A percentile compares a stretch with the other conserved stretches of the same genome.
These are phyloP conservation scores for Pyricularia grisea DNA, from an alignment of 2,329 filamentous ascomycete species.

Conservation along the genomic window DNA sequence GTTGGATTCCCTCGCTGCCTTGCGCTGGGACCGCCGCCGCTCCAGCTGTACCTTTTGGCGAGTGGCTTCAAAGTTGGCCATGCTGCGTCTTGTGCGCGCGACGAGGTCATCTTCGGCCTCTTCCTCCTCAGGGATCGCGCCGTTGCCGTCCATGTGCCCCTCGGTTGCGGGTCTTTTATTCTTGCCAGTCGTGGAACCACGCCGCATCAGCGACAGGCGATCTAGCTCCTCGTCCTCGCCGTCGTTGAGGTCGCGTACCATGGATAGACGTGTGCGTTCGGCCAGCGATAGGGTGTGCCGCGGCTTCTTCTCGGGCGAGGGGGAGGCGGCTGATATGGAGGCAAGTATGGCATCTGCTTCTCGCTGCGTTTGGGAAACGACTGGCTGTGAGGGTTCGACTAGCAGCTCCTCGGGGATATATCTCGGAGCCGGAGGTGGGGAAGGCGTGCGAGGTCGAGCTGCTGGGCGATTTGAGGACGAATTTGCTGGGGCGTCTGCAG, in stretches of 20 bases:
- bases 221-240: conserved; percentile 9
- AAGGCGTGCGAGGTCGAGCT: conserved; percentile 1
- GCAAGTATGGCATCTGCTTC: conserved; percentile 47
- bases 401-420: background rate
- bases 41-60: conserved; percentile 52
- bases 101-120: conserved; percentile 39
- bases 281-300: conserved; percentile 55
- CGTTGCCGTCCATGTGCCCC: conserved; percentile 12
- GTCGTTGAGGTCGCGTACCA: conserved; percentile 42
- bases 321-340: conserved; percentile 44
- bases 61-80: conserved; percentile 52
- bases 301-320: conserved; percentile 48
- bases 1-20: conserved; percentile 22
- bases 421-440: background rate
- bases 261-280: conserved; percentile 74
- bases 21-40: conserved; percentile 39
- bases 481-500: background rate
- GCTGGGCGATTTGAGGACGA: background rate
- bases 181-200: background rate
- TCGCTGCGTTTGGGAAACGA: conserved; percentile 27
- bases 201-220: background rate
- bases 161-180: conserved; percentile 11
- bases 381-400: background rate
- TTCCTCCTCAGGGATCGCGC: conserved; percentile 19
- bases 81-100: conserved; percentile 49